Percentiles rank a stretch among this genome's conserved stretches.
Conservation (phyloP, 768 basidiomycete species). For the Phallus indusiatus region DNA sequence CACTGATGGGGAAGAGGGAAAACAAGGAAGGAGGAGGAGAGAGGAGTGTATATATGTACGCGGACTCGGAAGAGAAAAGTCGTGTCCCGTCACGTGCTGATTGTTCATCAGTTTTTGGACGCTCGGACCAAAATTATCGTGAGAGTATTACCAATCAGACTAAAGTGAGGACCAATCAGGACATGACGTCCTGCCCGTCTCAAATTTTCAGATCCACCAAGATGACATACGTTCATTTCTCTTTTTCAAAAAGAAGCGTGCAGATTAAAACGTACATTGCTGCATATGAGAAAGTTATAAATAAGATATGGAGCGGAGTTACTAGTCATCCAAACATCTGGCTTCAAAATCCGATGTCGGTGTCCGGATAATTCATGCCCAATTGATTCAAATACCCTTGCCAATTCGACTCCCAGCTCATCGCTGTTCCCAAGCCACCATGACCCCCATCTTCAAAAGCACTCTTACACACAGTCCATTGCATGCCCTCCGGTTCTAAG, state of each 20-base stretch:
- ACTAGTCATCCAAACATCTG: background rate
- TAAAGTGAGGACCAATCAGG: background rate
- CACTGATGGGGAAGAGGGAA: background rate
- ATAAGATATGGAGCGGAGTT: background rate
- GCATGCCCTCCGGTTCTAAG: background rate
- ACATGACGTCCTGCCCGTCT: too few species aligned
- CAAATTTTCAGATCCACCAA: too few species aligned
- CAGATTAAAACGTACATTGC: too few species aligned
- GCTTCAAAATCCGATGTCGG: slow-evolving; percentile 1
- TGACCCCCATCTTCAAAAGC: background rate
- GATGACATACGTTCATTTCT: too few species aligned
- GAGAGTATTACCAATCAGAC: background rate
- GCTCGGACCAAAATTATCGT: background rate
- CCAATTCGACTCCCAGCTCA: slow-evolving; percentile 10
- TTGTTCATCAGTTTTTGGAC: background rate
- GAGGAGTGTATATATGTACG: too few species aligned
- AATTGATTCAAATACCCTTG: slow-evolving; percentile 6
- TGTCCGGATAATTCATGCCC: background rate
- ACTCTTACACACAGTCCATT: background rate
- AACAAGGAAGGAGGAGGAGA: background rate
- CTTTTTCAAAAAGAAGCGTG: too few species aligned
- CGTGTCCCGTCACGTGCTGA: background rate
- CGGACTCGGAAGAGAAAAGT: background rate
- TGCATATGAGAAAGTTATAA: background rate
- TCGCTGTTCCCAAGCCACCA: slow-evolving; percentile 4